phyloP scores from a whole-genome alignment of 495 filamentous ascomycete genomes.

The Parathielavia hyrcaniae region DNA sequence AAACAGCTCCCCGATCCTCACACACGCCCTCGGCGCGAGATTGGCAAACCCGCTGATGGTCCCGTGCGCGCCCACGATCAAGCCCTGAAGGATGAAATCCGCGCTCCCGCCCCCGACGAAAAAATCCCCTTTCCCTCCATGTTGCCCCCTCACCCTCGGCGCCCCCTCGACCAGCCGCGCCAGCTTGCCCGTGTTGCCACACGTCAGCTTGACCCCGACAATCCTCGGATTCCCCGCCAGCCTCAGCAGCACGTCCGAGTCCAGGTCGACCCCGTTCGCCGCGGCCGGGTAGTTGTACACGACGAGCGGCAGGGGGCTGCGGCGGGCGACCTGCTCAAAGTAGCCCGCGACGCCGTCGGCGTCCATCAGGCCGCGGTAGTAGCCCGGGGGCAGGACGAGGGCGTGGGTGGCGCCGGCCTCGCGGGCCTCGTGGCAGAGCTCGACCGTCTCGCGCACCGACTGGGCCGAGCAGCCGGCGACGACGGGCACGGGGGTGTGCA shows the following conservation, averaged over 20 bases:
- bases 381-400: constrained; percentile 77
- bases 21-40: constrained; percentile 65
- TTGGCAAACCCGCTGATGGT: constrained; percentile 80
- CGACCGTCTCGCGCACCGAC: constrained; percentile 79
- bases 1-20: constrained; percentile 67
- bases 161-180: constrained; percentile 64
- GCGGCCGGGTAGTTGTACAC: constrained; percentile 85
- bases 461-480: constrained; percentile 75
- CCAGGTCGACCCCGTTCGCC: constrained; percentile 75
- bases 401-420: constrained; percentile 75
- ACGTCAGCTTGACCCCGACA: constrained; percentile 80
- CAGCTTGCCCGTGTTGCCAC: constrained; percentile 79
- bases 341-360: constrained; percentile 63
- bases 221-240: constrained; percentile 70
- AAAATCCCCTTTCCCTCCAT: constrained; percentile 49
- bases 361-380: constrained; percentile 69
- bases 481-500: constrained; percentile 53
- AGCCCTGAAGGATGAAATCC: constrained; percentile 76
- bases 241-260: constrained; percentile 68
- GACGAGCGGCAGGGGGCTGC: constrained; percentile 63
- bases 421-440: constrained; percentile 69
- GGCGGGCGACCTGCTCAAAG: constrained; percentile 65
- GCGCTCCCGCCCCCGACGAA: constrained; percentile 77
- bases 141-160: constrained; percentile 36
- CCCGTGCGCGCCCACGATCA: constrained; percentile 66